Evolutionary conservation across 2,329 filamentous ascomycete genomes (phyloP).

Genomic region (Aspergillus alliaceus): DNA sequence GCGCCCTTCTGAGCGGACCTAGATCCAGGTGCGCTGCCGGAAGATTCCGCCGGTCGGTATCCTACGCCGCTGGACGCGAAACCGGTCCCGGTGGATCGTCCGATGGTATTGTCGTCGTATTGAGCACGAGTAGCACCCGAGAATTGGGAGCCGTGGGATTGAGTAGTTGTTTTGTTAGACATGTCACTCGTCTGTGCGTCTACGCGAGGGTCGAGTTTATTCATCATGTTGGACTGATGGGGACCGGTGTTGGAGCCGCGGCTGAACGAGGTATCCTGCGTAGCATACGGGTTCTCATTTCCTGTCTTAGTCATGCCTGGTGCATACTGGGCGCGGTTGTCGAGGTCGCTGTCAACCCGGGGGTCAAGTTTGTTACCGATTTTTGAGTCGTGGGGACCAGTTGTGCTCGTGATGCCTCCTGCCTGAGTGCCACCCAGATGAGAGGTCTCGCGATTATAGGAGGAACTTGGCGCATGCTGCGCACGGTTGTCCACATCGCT

Average conservation of each 20-base stretch:
- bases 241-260: conserved; percentile 14
- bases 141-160: neutral
- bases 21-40: conserved; percentile 13
- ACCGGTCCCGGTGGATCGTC: neutral
- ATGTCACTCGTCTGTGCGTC: conserved; percentile 24
- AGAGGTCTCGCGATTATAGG: neutral
- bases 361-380: conserved; percentile 43
- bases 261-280: conserved; percentile 1
- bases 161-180: conserved; percentile 18
- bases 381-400: conserved; percentile 18
- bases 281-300: conserved; percentile 12
- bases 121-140: neutral
- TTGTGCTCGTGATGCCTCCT: conserved; percentile 5
- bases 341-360: conserved; percentile 14
- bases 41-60: conserved; percentile 10
- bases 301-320: conserved; percentile 13
- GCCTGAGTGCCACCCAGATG: neutral
- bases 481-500: conserved; percentile 24
- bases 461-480: conserved; percentile 12
- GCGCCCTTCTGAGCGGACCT: conserved; percentile 18
- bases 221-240: conserved; percentile 22
- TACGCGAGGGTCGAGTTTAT: conserved; percentile 29
- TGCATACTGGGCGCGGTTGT: conserved; percentile 22
- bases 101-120: conserved; percentile 9
- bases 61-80: conserved; percentile 7